Evolutionary conservation across 768 basidiomycete species (phyloP).

Genomic region (Panellus pusillus): DNA sequence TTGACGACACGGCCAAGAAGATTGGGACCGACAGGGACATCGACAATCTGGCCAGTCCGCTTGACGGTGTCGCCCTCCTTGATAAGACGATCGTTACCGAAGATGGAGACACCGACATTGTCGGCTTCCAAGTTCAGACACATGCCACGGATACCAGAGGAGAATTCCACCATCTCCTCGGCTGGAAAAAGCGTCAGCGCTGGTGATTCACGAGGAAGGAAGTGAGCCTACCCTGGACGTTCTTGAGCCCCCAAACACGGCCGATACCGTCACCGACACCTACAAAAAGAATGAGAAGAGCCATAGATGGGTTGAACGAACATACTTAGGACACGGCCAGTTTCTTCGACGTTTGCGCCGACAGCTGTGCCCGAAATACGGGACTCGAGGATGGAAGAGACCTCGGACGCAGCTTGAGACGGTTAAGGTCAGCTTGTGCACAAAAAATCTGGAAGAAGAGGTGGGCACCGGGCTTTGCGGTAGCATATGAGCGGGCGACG

Average conservation of each 20-base stretch:
- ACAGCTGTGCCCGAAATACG: conserved; percentile 92
- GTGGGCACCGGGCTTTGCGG: conserved; percentile 91
- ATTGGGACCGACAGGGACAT: conserved; percentile 96
- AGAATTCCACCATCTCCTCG: conserved; percentile 99
- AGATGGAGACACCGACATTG: conserved; percentile 99
- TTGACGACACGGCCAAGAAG: conserved; percentile 99
- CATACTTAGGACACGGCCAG: conserved; percentile 96
- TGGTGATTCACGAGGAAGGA: conserved; percentile 20
- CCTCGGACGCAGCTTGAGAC: conserved; percentile 89
- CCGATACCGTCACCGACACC: conserved; percentile 99
- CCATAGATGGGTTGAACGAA: not conserved
- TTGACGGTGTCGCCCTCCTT: conserved; percentile 99
- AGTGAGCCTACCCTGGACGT: conserved; percentile 84
- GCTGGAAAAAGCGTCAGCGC: conserved; percentile 45
- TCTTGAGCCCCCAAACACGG: conserved; percentile 98
- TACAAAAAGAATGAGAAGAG: conserved; percentile 36
- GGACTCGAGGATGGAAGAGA: conserved; percentile 98
- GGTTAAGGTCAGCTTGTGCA: conserved; percentile 22
- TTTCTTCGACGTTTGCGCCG: conserved; percentile 96
- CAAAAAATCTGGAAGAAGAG: conserved; percentile 20
- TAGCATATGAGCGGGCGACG: conserved; percentile 86
- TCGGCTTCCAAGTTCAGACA: conserved; percentile 99
- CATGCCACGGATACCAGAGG: conserved; percentile 99
- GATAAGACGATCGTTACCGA: conserved; percentile 97
- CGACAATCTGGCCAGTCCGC: conserved; percentile 99